phyloP scores from a whole-genome alignment of 2,329 filamentous ascomycete species.

The Hypocrella siamensis region DNA sequence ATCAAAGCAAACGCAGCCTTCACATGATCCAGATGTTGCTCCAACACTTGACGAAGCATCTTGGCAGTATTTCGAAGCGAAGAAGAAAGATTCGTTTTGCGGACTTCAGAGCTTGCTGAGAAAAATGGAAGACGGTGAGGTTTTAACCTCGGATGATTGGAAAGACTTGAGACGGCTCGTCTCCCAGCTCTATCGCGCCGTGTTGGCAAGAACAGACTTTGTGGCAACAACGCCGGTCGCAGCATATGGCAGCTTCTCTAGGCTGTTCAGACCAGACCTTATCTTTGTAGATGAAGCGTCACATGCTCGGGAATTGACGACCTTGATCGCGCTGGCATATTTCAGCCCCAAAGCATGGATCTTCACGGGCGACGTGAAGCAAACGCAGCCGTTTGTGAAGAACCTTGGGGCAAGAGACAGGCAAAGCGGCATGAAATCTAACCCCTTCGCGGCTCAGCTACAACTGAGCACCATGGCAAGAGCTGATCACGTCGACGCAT shows the following conservation, averaged over 20 bases:
- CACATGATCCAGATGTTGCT: constrained; percentile 10
- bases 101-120: constrained; percentile 20
- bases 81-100: constrained; percentile 15
- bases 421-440: constrained; percentile 11
- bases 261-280: constrained; percentile 61
- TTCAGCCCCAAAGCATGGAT: constrained; percentile 27
- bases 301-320: constrained; percentile 28
- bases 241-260: constrained; percentile 19
- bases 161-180: constrained; percentile 16
- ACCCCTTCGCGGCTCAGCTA: constrained; percentile 17
- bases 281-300: constrained; percentile 66
- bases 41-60: constrained; percentile 27
- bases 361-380: constrained; percentile 27
- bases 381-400: constrained; percentile 26
- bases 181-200: constrained; percentile 20
- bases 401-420: constrained; percentile 7
- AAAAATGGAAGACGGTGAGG: constrained; percentile 13
- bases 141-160: constrained; percentile 11
- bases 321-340: constrained; percentile 26
- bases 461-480: constrained; percentile 22
- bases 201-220: constrained; percentile 23
- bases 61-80: constrained; percentile 22
- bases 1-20: constrained; percentile 4
- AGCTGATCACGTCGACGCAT: constrained; percentile 15
- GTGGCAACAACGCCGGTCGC: constrained; percentile 30